phyloP scores from a whole-genome alignment of 2,329 filamentous ascomycete species.

The Teratosphaeria destructans region DNA sequence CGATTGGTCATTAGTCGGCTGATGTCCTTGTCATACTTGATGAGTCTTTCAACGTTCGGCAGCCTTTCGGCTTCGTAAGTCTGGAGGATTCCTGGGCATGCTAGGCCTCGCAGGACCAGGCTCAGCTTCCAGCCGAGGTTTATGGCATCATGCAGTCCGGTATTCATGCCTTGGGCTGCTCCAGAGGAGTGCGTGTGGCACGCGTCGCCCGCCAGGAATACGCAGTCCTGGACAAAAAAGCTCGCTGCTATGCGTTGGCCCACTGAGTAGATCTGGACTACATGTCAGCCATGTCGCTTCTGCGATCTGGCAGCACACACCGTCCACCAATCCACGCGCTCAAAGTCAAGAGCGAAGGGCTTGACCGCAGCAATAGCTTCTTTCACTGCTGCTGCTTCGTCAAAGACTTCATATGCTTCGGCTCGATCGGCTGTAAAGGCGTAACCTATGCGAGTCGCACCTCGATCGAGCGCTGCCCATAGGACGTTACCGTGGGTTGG shows the following conservation, averaged over 20 bases:
- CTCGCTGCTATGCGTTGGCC: conserved; percentile 31
- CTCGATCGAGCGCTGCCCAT: conserved; percentile 45
- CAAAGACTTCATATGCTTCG: conserved; percentile 11
- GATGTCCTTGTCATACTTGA: conserved; percentile 15
- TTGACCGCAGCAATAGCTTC: conserved; percentile 33
- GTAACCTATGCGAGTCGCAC: conserved; percentile 45
- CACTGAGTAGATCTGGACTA: conserved; percentile 27
- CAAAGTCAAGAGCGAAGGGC: conserved; percentile 31
- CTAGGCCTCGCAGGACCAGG: conserved; percentile 9
- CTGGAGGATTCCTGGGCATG: conserved; percentile 5
- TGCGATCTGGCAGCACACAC: not conserved
- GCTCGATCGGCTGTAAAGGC: conserved; percentile 36
- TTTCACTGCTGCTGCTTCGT: conserved; percentile 19
- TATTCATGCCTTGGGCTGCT: conserved; percentile 32
- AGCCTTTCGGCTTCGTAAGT: conserved; percentile 12
- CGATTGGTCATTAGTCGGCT: conserved; percentile 14
- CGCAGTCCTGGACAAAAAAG: conserved; percentile 2
- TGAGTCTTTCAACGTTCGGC: conserved; percentile 14
- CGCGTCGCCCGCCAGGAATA: conserved; percentile 25
- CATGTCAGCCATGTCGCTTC: not conserved
- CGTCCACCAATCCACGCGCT: conserved; percentile 35
- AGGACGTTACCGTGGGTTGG: conserved; percentile 46
- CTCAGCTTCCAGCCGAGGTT: conserved; percentile 26
- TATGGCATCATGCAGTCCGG: conserved; percentile 26
- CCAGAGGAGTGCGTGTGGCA: conserved; percentile 27